phyloP scores from a whole-genome alignment of 306 rosid species.

The Echinosophora koreensis region DNA sequence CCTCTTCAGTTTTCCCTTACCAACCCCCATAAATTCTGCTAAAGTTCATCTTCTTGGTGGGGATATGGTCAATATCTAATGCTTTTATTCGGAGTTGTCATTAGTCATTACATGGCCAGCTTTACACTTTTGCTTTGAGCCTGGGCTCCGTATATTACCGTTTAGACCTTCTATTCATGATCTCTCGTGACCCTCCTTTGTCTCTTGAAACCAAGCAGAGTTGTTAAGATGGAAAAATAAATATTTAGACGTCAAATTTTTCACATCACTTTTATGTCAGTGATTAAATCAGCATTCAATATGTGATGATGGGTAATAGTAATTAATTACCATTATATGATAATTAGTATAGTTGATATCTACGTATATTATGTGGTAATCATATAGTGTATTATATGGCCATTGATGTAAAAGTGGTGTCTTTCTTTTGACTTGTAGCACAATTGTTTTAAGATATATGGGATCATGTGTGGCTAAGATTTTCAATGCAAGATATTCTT shows the following conservation, averaged over 20 bases:
- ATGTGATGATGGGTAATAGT: not conserved
- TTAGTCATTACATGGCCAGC: conserved; percentile 50
- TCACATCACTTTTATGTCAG: not conserved
- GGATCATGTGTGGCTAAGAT: conserved; percentile 35
- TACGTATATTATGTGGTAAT: not conserved
- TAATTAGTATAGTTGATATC: not conserved
- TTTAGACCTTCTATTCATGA: conserved; percentile 43
- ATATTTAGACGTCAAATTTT: not conserved
- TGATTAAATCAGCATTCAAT: not conserved
- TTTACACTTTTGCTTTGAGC: conserved; percentile 52
- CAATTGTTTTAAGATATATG: not conserved
- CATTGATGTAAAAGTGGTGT: not conserved
- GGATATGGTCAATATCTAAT: conserved; percentile 46
- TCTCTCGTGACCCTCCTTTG: conserved; percentile 45
- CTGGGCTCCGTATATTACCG: conserved; percentile 29
- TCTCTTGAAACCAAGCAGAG: conserved; percentile 16
- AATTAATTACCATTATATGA: too few species aligned
- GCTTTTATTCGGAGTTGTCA: conserved; percentile 49
- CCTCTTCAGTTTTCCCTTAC: not conserved
- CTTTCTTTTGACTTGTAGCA: not conserved
- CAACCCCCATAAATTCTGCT: conserved; percentile 32
- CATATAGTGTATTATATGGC: not conserved
- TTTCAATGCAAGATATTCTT: not conserved
- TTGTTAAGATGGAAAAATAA: not conserved
- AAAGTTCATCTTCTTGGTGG: conserved; percentile 34